A percentile compares a stretch with the other conserved stretches of the same genome.
Evolutionary conservation across 768 basidiomycete genomes (phyloP).

Genomic region (Cytidiella melzeri): DNA sequence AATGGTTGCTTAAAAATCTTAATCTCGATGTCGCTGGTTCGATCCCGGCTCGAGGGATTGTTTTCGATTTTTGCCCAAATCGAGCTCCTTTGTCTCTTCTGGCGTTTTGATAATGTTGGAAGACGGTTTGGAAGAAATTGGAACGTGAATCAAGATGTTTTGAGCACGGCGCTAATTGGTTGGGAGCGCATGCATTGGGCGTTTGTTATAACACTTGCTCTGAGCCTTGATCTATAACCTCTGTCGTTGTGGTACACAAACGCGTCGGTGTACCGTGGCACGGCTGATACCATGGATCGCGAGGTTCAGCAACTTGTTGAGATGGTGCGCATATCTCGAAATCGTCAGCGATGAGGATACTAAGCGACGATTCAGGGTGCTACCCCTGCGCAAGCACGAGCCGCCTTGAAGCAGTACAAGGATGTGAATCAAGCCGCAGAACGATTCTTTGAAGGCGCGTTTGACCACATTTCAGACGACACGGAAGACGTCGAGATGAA

Average conservation of each 20-base stretch:
- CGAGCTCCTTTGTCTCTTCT: too few species aligned
- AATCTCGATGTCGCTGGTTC: neutral
- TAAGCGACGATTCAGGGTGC: conserved; percentile 55
- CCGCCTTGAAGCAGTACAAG: conserved; percentile 72
- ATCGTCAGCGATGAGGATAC: neutral
- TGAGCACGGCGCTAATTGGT: too few species aligned
- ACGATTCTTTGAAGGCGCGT: conserved; percentile 77
- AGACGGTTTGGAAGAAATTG: too few species aligned
- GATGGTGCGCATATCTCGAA: conserved; percentile 20
- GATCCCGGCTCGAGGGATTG: neutral
- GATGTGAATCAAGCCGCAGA: conserved; percentile 94
- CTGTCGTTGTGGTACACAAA: too few species aligned
- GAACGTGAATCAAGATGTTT: too few species aligned
- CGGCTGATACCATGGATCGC: conserved; percentile 27
- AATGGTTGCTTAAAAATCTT: neutral
- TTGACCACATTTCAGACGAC: conserved; percentile 62
- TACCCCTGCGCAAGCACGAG: conserved; percentile 71
- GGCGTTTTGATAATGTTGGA: too few species aligned
- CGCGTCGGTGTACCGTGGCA: too few species aligned
- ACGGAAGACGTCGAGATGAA: conserved; percentile 31
- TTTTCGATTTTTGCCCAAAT: too few species aligned
- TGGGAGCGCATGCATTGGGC: too few species aligned
- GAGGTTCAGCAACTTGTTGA: conserved; percentile 31
- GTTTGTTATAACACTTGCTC: neutral
- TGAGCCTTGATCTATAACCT: neutral